Percentiles rank a stretch among this genome's conserved stretches.
Conservation (phyloP, 2,329 filamentous ascomycete genomes). For the Pezicula rhizophila region DNA sequence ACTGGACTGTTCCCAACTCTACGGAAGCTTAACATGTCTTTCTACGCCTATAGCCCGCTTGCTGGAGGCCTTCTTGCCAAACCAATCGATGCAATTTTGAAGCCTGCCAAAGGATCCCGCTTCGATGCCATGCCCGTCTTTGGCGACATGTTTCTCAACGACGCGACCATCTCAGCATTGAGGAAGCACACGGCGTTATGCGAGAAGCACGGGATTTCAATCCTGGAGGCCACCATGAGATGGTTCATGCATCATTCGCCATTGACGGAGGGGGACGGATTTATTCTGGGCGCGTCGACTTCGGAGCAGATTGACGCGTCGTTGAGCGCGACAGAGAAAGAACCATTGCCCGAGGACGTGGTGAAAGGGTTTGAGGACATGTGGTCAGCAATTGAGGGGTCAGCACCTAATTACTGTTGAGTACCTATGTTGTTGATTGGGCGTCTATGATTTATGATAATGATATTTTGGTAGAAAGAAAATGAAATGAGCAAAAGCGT, state of each 20-base stretch:
- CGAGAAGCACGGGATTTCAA: not conserved
- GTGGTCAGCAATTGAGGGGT: not conserved
- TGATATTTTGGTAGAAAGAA: too few relatives aligned
- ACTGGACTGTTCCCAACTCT: slow-evolving; percentile 51
- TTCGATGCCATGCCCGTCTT: slow-evolving; percentile 5
- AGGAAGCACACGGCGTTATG: not conserved
- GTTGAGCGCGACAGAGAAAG: slow-evolving; percentile 1
- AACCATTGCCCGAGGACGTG: not conserved
- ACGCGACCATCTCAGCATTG: not conserved
- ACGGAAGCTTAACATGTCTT: slow-evolving; percentile 50
- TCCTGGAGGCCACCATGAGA: slow-evolving; percentile 4
- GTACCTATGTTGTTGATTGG: too few relatives aligned
- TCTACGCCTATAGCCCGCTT: slow-evolving; percentile 56
- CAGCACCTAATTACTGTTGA: not conserved
- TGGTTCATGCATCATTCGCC: slow-evolving; percentile 4
- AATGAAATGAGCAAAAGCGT: too few relatives aligned
- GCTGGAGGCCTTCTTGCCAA: slow-evolving; percentile 52
- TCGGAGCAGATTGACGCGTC: slow-evolving; percentile 2
- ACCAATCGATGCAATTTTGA: not conserved
- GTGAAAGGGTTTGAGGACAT: slow-evolving; percentile 2
- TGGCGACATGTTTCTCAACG: slow-evolving; percentile 2
- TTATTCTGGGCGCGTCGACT: slow-evolving; percentile 2
- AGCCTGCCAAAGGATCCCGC: slow-evolving; percentile 1
- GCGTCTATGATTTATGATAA: too few relatives aligned
- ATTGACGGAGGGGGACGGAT: not conserved